phyloP scores from a whole-genome alignment of 768 basidiomycete species.

The Suillus clintonianus region DNA sequence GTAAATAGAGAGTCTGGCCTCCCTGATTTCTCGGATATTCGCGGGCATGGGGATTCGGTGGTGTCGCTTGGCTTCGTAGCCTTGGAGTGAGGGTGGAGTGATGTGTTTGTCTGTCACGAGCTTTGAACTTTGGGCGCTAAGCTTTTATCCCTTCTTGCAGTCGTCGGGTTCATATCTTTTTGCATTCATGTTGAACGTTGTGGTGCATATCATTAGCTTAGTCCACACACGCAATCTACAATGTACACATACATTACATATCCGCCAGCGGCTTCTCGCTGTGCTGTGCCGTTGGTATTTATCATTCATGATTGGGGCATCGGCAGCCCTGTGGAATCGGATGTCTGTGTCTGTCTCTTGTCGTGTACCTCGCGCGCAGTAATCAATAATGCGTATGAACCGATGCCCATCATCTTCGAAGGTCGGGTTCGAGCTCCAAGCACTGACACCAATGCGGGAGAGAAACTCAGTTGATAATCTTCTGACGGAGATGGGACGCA shows the following conservation, averaged over 20 bases:
- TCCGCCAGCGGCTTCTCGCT: not conserved
- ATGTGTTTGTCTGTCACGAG: not conserved
- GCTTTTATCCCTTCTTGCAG: not conserved
- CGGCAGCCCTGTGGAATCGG: not conserved
- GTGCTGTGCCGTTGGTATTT: not conserved
- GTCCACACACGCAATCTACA: not conserved
- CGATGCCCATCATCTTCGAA: too few relatives aligned
- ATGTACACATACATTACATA: not conserved
- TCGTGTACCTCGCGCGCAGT: too few relatives aligned
- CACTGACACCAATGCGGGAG: too few relatives aligned
- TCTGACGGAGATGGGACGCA: not conserved
- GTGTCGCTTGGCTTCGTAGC: conserved; percentile 53
- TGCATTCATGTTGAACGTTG: not conserved
- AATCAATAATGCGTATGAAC: too few relatives aligned
- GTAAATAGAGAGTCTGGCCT: conserved; percentile 14
- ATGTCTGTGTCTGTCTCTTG: not conserved
- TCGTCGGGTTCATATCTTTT: not conserved
- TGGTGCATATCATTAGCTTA: not conserved
- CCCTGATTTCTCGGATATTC: conserved; percentile 17
- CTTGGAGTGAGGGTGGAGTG: conserved; percentile 22
- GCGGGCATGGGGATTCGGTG: conserved; percentile 41
- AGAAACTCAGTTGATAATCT: conserved; percentile 7
- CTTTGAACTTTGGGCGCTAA: not conserved
- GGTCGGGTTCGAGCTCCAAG: too few relatives aligned
- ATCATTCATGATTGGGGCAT: not conserved